Conservation (phyloP, 1,284 basidiomycete species). For the Mycena sp. region DNA sequence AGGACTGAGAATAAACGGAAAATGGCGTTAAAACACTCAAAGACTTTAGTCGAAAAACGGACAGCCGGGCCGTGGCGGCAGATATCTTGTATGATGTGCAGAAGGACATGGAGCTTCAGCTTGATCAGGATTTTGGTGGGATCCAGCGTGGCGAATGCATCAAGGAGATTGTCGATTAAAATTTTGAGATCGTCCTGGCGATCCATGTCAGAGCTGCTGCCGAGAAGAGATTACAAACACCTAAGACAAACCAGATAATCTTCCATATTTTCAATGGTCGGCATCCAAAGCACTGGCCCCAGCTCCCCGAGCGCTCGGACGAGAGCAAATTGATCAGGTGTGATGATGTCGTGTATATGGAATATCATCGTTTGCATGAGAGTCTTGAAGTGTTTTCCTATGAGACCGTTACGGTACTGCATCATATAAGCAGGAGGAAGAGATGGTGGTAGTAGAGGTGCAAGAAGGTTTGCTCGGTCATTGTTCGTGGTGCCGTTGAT, state of each 20-base stretch:
- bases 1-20: slow-evolving; percentile 47
- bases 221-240: no score
- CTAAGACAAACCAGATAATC: slow-evolving; percentile 39
- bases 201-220: no score
- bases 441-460: no score
- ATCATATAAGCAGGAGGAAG: no score
- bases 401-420: slow-evolving; percentile 34
- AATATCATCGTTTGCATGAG: slow-evolving; percentile 34
- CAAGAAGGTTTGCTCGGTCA: no score
- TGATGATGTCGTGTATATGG: slow-evolving; percentile 29
- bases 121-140: slow-evolving; percentile 42
- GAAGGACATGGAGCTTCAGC: slow-evolving; percentile 47
- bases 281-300: slow-evolving; percentile 20
- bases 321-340: not conserved
- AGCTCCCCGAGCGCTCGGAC: not conserved
- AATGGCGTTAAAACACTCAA: slow-evolving; percentile 49
- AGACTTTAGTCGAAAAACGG: slow-evolving; percentile 44
- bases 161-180: slow-evolving; percentile 43
- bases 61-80: slow-evolving; percentile 45
- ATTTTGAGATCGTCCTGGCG: no score
- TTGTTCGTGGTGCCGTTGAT: no score
- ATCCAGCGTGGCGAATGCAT: slow-evolving; percentile 39
- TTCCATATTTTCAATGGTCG: slow-evolving; percentile 44
- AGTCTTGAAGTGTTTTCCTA: slow-evolving; percentile 40
- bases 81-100: slow-evolving; percentile 42